These are phyloP conservation scores for Grammothele lineata DNA, from an alignment of 768 basidiomycete species.

Conservation along the genomic window DNA sequence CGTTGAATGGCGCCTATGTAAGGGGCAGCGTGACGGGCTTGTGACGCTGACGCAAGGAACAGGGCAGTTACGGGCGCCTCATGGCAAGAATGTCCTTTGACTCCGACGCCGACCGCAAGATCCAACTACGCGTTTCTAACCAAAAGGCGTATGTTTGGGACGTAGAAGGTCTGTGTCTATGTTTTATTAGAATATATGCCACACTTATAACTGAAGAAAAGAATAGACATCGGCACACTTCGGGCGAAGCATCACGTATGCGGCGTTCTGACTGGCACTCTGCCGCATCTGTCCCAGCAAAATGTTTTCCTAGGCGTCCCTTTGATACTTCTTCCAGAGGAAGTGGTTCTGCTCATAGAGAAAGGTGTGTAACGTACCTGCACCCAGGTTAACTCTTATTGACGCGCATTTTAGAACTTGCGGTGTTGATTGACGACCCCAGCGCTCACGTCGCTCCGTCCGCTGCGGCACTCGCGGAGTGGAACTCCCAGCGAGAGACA, in stretches of 20 bases:
- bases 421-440: slow-evolving; percentile 72
- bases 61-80: slow-evolving; percentile 3
- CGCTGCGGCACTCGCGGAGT: slow-evolving; percentile 41
- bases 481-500: slow-evolving; percentile 49
- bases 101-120: slow-evolving; percentile 13
- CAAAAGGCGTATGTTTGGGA: slow-evolving; percentile 87
- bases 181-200: background rate
- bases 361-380: slow-evolving; percentile 48
- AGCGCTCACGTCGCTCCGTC: slow-evolving; percentile 51
- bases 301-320: slow-evolving; percentile 96
- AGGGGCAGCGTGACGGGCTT: too few relatives aligned
- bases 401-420: slow-evolving; percentile 49
- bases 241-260: slow-evolving; percentile 80
- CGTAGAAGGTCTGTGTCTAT: slow-evolving; percentile 56
- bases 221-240: slow-evolving; percentile 70
- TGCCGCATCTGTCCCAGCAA: slow-evolving; percentile 93
- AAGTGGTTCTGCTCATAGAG: slow-evolving; percentile 82
- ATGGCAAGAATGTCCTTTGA: slow-evolving; percentile 12
- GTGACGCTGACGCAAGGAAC: too few relatives aligned
- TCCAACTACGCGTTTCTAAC: slow-evolving; percentile 71
- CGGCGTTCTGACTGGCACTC: slow-evolving; percentile 83
- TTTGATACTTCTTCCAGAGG: slow-evolving; percentile 83
- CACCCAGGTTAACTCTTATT: background rate
- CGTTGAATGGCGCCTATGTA: background rate
- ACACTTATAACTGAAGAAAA: slow-evolving; percentile 8